Percentiles rank a stretch among this genome's conserved stretches.
Evolutionary conservation across 495 filamentous ascomycete species (phyloP).

Genomic region (Neurospora discreta): DNA sequence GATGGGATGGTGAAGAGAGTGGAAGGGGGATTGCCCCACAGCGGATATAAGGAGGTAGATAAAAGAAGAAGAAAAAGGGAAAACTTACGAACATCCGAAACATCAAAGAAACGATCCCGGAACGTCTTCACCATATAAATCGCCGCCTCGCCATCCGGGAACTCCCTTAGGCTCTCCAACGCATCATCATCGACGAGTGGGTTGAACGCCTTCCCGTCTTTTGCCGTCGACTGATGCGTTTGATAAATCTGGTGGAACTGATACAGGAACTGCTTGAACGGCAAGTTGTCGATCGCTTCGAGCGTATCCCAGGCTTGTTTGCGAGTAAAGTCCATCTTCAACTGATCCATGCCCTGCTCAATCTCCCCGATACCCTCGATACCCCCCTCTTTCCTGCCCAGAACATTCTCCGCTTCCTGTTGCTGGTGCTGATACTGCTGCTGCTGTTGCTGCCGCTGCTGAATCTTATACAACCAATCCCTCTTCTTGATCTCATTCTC

Average conservation of each 20-base stretch:
- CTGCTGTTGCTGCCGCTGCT: background rate
- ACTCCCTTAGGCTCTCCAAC: conserved; percentile 21
- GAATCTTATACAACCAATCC: background rate
- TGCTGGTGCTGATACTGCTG: background rate
- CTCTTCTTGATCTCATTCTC: conserved; percentile 25
- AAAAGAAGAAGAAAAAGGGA: background rate
- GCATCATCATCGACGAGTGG: conserved; percentile 28
- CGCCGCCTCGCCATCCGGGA: conserved; percentile 23
- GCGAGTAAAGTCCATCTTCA: background rate
- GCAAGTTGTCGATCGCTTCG: conserved; percentile 33
- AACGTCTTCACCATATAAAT: conserved; percentile 30
- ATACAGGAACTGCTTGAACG: conserved; percentile 40
- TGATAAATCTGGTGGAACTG: conserved; percentile 45
- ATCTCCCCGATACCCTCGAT: background rate
- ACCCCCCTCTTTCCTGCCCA: background rate
- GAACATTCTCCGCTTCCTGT: background rate
- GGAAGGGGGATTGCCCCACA: background rate
- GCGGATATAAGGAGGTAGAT: background rate
- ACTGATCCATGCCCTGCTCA: background rate
- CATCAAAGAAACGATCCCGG: conserved; percentile 25
- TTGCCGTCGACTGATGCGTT: conserved; percentile 32
- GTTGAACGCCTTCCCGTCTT: conserved; percentile 31
- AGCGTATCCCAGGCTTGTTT: background rate
- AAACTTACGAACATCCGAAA: conserved; percentile 28
- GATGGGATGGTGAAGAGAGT: background rate